Evolutionary conservation across 164 flowering plant genomes (phyloP).

Genomic region (Pachysandra terminalis): DNA sequence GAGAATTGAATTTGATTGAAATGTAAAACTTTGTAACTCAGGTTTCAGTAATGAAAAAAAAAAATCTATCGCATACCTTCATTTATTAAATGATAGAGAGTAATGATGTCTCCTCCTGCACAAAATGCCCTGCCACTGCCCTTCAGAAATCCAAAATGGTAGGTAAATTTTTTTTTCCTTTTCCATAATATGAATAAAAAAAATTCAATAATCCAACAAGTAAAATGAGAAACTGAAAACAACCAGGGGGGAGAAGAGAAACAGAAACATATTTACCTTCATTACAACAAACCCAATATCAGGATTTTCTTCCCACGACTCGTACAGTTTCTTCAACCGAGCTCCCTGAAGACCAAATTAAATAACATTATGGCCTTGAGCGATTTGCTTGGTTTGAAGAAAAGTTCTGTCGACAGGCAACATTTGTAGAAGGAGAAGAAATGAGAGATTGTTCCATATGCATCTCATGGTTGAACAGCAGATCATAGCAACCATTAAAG

Average conservation of each 20-base stretch:
- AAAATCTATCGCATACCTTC: slow-evolving; percentile 47
- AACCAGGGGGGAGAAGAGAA: too few species aligned
- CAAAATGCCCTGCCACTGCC: slow-evolving; percentile 78
- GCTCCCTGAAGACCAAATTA: slow-evolving; percentile 42
- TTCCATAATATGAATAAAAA: neutral
- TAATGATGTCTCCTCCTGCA: slow-evolving; percentile 73
- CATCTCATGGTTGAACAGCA: too few species aligned
- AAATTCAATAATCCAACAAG: too few species aligned
- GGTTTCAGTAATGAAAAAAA: neutral
- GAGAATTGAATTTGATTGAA: too few species aligned
- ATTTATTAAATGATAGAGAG: slow-evolving; percentile 41
- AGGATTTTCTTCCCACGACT: slow-evolving; percentile 89
- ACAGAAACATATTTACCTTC: slow-evolving; percentile 38
- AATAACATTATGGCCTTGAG: too few species aligned
- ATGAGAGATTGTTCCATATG: too few species aligned
- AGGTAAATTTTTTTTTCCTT: neutral
- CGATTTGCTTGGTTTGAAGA: too few species aligned
- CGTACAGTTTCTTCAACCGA: slow-evolving; percentile 69
- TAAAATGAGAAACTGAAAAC: too few species aligned
- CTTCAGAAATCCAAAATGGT: slow-evolving; percentile 47
- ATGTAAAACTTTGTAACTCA: neutral
- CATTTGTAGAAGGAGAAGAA: too few species aligned
- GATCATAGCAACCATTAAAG: too few species aligned
- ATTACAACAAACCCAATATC: slow-evolving; percentile 73
- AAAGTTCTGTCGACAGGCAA: too few species aligned